Evolutionary conservation across 1,284 basidiomycete genomes (phyloP), one percentile per base, ranked within the genome.

Genomic region (Cryptococcus wingfieldii): DNA sequence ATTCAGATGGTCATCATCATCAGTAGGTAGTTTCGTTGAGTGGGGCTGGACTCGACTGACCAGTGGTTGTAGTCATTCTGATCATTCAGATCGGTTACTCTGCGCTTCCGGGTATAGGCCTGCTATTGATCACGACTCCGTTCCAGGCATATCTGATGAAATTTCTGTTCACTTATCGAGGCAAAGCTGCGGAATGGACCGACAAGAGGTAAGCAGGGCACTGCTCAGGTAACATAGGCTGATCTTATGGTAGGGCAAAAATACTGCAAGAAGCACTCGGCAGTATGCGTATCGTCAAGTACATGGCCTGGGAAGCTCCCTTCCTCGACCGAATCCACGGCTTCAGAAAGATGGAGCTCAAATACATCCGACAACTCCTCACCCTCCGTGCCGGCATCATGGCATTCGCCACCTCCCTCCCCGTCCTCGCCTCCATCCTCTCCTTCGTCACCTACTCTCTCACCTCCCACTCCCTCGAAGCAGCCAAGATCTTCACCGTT

Each of bases 271-370:
- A 81, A 61, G 80, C 94, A 3, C 76, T 95, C 2, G 85, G 86
- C 18, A 89, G 89, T 0, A 91, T 94, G 83, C 86, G 88, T 64
- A 82, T 94, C 53, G 88, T 94, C 80, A 96, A 95, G 74, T 87
- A 87, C 74, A 74, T 75, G 72, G 74, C 76, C 0, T 80, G 79
- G 79, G 79, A 81, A 61, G 58, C 63, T 3, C 87, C 90, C 0
- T 91, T 90, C 75, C 79, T 81, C 5, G 61, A 74, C 25, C 82
- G 87, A 50, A 83, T 95, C 39, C 80, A 82, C 37, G 83, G 83
- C 27, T 86, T 87, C 67, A 83, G 93, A 47, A 79, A 78, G 42
- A 82, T 83, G 61, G 93, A 96, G 76, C 84, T 93, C 44, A 83
- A 82, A 19, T 86, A 89, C 64, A 84, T 95, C 52, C 85, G 91